Base-by-base conservation (phyloP, 495 filamentous ascomycete genomes). In the Talaromyces adpressus region DNA sequence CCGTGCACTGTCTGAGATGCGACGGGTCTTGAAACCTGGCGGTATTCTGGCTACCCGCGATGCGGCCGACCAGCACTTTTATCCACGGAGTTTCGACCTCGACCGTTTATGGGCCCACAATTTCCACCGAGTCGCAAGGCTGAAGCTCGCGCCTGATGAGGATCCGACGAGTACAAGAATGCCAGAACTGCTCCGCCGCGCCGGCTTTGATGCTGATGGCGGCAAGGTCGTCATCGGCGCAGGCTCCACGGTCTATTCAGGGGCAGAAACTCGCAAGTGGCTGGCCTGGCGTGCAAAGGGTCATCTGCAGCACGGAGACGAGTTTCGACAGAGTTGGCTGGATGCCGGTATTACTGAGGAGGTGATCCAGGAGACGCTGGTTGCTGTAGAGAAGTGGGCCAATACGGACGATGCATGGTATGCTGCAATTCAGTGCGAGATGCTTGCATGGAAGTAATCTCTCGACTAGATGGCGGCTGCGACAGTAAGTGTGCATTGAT, bases 11-110 rank as follows among this genome's bases (percentile, higher is more conserved):
- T 57, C 56, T 2, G 80, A 80, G 63, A 79, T 81, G 72, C 57
- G 63, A 4, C 74, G 79, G 4, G 68, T 83, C 9, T 32, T 66
- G 22, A 75, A 77, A 57, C 71, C 75, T 11, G 78, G 77, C 45
- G 83, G 82, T 6, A 70, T 84, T 4, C 56, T 85, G 0, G 79
- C 79, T n/a, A 65, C 67, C 30, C 70, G 79, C 8, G 76, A 78
- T 63, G 65, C 62, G 16, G 77, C 77, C 27, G 63, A 68, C 22
- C 66, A 71, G 16, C 62, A 66, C 4, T 79, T 72, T 67, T 81
- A 74, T 62, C 80, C 80, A 16, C 63, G 23, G 9, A 56, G 63
- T 25, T 51, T 70, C 11, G 47, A 68, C 18, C 73, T 77, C 51
- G 68, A 70, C 29, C 64, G 65, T 2, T 61, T 76, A 29, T 75